Evolutionary conservation across 306 rosid genomes (phyloP).

Genomic region (Casuarina glauca): DNA sequence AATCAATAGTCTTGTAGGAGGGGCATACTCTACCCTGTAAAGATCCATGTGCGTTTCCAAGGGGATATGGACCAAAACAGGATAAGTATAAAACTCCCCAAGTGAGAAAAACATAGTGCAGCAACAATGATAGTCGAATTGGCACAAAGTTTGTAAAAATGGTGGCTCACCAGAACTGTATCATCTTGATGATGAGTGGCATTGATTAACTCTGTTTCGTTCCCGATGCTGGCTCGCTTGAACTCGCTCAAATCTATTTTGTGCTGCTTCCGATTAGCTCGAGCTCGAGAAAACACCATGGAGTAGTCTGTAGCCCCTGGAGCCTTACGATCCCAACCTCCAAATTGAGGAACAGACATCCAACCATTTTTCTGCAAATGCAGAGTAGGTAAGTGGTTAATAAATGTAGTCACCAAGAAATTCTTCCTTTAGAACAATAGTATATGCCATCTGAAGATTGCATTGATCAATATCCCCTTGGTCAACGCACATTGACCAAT

Average conservation of each 20-base stretch:
- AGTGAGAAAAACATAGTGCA: neutral
- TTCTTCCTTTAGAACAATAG: neutral
- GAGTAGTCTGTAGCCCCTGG: conserved; percentile 62
- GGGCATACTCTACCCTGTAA: conserved; percentile 5
- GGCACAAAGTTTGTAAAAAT: neutral
- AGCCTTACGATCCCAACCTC: conserved; percentile 71
- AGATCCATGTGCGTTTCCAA: conserved; percentile 47
- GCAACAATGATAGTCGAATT: neutral
- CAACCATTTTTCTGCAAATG: conserved; percentile 46
- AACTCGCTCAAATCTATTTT: conserved; percentile 50
- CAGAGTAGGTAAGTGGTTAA: neutral
- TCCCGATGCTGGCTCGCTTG: conserved; percentile 48
- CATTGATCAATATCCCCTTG: conserved; percentile 38
- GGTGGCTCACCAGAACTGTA: conserved; percentile 20
- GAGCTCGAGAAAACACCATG: conserved; percentile 65
- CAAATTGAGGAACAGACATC: conserved; percentile 85
- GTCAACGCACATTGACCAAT: conserved; percentile 40
- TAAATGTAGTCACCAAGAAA: neutral
- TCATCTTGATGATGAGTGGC: conserved; percentile 28
- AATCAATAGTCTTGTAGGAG: too few relatives aligned
- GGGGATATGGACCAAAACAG: conserved; percentile 52
- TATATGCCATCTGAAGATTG: conserved; percentile 25
- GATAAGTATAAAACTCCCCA: conserved; percentile 20
- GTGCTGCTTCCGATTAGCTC: conserved; percentile 59
- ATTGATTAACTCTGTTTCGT: conserved; percentile 35